Percentiles rank a stretch among this genome's conserved stretches.
phyloP scores from a whole-genome alignment of 1,139 yeast genomes.

The Maudiozyma humilis region DNA sequence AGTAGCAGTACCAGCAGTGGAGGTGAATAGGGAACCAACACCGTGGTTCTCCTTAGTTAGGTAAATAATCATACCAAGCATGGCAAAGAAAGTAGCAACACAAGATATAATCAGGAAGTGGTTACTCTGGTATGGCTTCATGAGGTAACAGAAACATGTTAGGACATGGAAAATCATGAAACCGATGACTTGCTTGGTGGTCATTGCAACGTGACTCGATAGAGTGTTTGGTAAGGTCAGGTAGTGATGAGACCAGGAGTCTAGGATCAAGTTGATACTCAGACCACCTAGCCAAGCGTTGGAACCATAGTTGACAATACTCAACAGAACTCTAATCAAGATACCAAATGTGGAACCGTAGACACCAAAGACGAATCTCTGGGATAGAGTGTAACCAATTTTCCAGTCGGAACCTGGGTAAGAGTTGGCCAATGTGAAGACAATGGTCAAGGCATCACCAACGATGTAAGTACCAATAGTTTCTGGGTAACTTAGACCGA shows the following conservation, averaged over 20 bases:
- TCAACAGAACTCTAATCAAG: conserved; percentile 36
- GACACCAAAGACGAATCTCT: conserved; percentile 41
- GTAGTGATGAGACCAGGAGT: conserved; percentile 34
- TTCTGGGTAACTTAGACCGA: conserved; percentile 37
- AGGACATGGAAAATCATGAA: conserved; percentile 38
- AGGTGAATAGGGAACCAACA: conserved; percentile 35
- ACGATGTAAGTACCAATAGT: conserved; percentile 37
- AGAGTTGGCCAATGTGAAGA: conserved; percentile 36
- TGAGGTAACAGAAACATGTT: conserved; percentile 33
- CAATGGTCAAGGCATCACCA: conserved; percentile 37
- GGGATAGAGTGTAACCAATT: conserved; percentile 40
- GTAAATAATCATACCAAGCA: conserved; percentile 37
- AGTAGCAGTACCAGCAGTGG: conserved; percentile 24
- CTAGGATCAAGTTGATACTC: conserved; percentile 32
- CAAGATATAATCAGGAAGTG: conserved; percentile 35
- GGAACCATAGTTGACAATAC: conserved; percentile 38
- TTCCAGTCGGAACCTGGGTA: conserved; percentile 40
- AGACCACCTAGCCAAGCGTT: conserved; percentile 39
- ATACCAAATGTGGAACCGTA: conserved; percentile 38
- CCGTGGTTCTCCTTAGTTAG: conserved; percentile 33
- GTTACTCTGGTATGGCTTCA: conserved; percentile 36
- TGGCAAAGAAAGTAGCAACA: conserved; percentile 35
- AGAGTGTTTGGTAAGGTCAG: conserved; percentile 33
- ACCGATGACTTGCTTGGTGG: conserved; percentile 37
- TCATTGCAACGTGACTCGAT: conserved; percentile 33